A percentile compares a stretch with the other conserved stretches of the same genome.
phyloP scores from a whole-genome alignment of 495 filamentous ascomycete species.

The Penicillium ochrochloron region DNA sequence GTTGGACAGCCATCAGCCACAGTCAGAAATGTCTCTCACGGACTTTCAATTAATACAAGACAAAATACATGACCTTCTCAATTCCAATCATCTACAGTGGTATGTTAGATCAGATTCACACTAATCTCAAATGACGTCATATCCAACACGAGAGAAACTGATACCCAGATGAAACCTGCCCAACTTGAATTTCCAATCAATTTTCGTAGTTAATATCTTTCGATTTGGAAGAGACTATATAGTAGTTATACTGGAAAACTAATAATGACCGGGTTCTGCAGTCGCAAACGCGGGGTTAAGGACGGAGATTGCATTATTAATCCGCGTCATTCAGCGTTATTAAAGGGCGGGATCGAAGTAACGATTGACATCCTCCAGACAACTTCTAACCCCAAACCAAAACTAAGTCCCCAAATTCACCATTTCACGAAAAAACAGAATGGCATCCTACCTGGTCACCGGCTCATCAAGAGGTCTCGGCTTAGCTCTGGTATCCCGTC shows the following conservation, averaged over 20 bases:
- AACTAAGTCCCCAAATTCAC: background rate
- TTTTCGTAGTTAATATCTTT: background rate
- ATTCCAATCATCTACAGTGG: background rate
- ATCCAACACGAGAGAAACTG: background rate
- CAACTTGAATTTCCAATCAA: background rate
- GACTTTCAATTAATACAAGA: background rate
- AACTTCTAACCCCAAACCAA: background rate
- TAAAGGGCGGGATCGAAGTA: background rate
- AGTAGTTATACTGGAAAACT: background rate
- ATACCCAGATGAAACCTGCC: background rate
- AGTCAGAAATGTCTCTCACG: background rate
- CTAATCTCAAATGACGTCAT: background rate
- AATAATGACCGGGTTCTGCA: background rate
- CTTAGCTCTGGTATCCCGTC: conserved; percentile 48
- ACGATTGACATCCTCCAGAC: background rate
- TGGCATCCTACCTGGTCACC: conserved; percentile 39
- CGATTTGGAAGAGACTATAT: background rate
- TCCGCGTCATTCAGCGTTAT: background rate
- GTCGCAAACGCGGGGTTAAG: conserved; percentile 16
- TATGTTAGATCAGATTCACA: background rate
- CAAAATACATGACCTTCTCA: background rate
- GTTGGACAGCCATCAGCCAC: background rate
- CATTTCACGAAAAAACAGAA: conserved; percentile 14
- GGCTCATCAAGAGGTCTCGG: conserved; percentile 60
- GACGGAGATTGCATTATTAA: conserved; percentile 7